Base-by-base conservation (phyloP, 1,284 basidiomycete species). In the Ceratobasidium sp. region DNA sequence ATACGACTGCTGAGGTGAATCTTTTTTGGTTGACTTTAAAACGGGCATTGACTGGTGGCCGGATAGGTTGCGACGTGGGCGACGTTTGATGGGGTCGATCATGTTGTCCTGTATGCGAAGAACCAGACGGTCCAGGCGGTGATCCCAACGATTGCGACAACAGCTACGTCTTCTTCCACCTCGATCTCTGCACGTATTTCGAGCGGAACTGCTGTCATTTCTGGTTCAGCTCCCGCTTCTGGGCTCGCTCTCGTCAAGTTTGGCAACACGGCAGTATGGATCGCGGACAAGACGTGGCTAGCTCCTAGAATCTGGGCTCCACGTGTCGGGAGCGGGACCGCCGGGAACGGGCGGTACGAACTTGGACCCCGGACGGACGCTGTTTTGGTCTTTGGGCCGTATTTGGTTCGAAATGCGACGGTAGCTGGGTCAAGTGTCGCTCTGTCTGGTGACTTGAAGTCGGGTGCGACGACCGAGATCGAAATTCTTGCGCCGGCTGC, bases 61-160 rank as follows among this genome's bases (percentile, higher is more conserved):
- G 33, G 5, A 12, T 71, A 86, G 84, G 80, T 86, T 17, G 80
- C 85, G 78, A 85, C 85, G 0, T 85, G 84, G 85, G 78, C 81
- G 10, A 86, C 85, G 0, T 83, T 85, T 46, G 84, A 84, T 33
- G 78, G 79, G 20, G 76, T 82, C 5, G 86, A 87, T 78, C 84
- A 84, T 12, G 81, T 87, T 40, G 80, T 87, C 1, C 80, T 85
- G 7, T 87, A 87, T 75, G 84, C 85, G n/a, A 81, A 9, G 77
- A 86, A 84, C 1, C 85, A 86, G 71, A 81, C 82, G 28, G 75
- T 86, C 28, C 86, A 86, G 80, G 81, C 84, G 15, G 82, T 82
- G 28, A 79, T 86, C 15, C 80, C 83, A 40, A 83, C 68, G 54
- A 70, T 82, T 70, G 68, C 77, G 33, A 50, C 79, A 9, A 52